Evolutionary conservation across 2,329 filamentous ascomycete genomes (phyloP).

Genomic region (Akanthomyces uredinophilus): DNA sequence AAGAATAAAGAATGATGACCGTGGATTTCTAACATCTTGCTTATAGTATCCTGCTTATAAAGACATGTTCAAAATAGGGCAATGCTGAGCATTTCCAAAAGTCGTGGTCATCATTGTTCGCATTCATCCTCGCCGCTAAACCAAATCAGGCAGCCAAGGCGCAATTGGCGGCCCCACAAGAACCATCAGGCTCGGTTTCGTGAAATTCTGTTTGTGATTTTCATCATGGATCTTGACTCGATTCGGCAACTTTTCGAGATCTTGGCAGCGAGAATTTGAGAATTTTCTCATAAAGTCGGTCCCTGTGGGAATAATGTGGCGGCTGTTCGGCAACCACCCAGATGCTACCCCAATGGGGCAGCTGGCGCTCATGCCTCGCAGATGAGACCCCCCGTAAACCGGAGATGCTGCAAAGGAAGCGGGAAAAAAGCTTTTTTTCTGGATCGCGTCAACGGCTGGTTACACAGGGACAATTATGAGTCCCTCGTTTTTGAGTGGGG

Average conservation of each 20-base stretch:
- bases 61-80: not conserved
- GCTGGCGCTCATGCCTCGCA: conserved; percentile 10
- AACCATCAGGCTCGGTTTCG: not conserved
- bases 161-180: conserved; percentile 4
- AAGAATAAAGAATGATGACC: not conserved
- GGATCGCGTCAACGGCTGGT: not conserved
- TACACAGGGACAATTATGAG: too few relatives aligned
- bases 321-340: not conserved
- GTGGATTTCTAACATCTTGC: not conserved
- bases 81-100: not conserved
- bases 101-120: not conserved
- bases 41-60: not conserved
- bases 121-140: not conserved
- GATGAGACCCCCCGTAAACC: not conserved
- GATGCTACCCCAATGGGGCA: conserved; percentile 1
- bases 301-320: not conserved
- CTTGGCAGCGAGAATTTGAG: not conserved
- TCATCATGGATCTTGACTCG: conserved; percentile 7
- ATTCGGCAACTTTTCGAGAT: conserved; percentile 12
- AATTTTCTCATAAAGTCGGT: not conserved
- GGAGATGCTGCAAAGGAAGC: not conserved
- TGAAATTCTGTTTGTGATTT: not conserved
- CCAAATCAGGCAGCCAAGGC: conserved; percentile 14
- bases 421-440: not conserved
- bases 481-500: not conserved